Conservation (phyloP, 208 protist species). For the Lotmaria passim region DNA sequence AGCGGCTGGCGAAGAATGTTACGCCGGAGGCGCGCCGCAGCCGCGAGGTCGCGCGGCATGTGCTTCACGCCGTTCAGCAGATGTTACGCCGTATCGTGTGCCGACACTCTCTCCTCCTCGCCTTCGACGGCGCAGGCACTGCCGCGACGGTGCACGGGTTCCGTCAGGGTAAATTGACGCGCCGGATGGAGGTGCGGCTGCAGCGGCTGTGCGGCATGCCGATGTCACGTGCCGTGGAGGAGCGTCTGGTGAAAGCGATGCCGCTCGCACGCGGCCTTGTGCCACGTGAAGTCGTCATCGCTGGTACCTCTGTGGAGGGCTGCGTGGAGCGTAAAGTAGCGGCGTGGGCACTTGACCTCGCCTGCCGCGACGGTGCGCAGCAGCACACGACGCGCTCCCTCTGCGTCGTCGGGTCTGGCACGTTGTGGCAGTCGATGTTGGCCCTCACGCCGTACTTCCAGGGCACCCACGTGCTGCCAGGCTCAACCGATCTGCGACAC, state of each 20-base stretch:
- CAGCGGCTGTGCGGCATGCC: conserved; percentile 66
- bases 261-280: conserved; percentile 51
- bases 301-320: conserved; percentile 67
- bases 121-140: conserved; percentile 75
- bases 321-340: conserved; percentile 84
- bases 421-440: conserved; percentile 76
- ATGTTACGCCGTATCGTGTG: conserved; percentile 66
- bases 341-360: conserved; percentile 87
- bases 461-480: conserved; percentile 57
- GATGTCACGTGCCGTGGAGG: conserved; percentile 80
- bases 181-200: conserved; percentile 54
- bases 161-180: conserved; percentile 39
- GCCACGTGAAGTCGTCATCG: conserved; percentile 72
- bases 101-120: conserved; percentile 60
- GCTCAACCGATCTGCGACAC: conserved; percentile 61
- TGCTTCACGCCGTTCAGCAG: conserved; percentile 67
- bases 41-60: conserved; percentile 69
- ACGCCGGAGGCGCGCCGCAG: conserved; percentile 61
- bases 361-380: conserved; percentile 61
- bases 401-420: conserved; percentile 67
- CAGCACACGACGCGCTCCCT: conserved; percentile 61
- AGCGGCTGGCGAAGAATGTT: conserved; percentile 68
- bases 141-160: conserved; percentile 55
- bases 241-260: conserved; percentile 77
- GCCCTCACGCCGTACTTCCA: conserved; percentile 80